Percentiles rank a stretch among this genome's conserved stretches.
phyloP scores from a whole-genome alignment of 2,329 filamentous ascomycete genomes.

The Annulohypoxylon truncatum region DNA sequence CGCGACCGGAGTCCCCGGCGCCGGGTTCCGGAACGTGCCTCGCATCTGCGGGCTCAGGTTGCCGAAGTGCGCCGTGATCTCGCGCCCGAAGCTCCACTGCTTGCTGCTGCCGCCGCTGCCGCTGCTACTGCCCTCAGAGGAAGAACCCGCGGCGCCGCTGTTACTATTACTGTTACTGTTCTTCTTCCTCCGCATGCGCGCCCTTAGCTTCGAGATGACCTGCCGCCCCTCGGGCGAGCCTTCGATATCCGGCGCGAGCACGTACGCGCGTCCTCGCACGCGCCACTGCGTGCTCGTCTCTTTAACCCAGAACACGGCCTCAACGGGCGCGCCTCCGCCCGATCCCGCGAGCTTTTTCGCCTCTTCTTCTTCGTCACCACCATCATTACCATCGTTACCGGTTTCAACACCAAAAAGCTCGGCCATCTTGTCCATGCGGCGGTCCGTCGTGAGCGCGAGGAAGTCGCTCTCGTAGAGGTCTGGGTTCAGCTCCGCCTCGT shows the following conservation, averaged over 20 bases:
- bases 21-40: constrained; percentile 78
- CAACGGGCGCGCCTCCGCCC: constrained; percentile 77
- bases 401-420: constrained; percentile 72
- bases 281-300: constrained; percentile 84
- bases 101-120: too few species aligned
- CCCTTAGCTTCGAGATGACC: constrained; percentile 69
- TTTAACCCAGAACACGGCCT: constrained; percentile 77
- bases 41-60: constrained; percentile 86
- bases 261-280: constrained; percentile 78
- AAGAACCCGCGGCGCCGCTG: too few species aligned
- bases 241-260: constrained; percentile 75
- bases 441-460: constrained; percentile 87
- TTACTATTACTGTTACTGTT: constrained; percentile 44
- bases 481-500: constrained; percentile 78
- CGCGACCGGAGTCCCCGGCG: constrained; percentile 71
- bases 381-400: too few species aligned
- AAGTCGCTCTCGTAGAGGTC: constrained; percentile 78
- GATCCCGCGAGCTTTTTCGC: constrained; percentile 58
- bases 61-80: constrained; percentile 89
- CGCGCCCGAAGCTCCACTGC: constrained; percentile 81
- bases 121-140: too few species aligned
- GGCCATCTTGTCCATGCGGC: constrained; percentile 83
- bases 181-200: constrained; percentile 70
- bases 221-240: constrained; percentile 63
- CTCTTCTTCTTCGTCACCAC: constrained; percentile 44